Percentiles rank a stretch among this genome's conserved stretches.
phyloP scores from a whole-genome alignment of 495 filamentous ascomycete species.

The Lepraria neglecta region DNA sequence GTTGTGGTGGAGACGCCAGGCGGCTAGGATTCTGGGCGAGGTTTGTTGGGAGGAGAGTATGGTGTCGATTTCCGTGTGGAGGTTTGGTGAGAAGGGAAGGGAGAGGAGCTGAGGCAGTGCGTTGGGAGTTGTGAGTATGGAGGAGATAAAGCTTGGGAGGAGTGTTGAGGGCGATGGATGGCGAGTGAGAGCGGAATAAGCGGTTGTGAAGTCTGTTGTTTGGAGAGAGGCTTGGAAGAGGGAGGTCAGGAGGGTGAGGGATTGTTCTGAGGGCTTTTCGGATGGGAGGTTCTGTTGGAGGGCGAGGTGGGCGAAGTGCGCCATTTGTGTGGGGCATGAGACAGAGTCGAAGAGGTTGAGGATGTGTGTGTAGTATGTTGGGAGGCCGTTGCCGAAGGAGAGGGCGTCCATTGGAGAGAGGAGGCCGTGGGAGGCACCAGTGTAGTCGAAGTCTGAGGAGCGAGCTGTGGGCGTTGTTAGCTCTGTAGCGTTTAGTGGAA shows the following conservation, averaged over 20 bases:
- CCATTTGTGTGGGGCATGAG: slow-evolving; percentile 67
- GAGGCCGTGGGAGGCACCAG: slow-evolving; percentile 51
- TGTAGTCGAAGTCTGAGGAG: slow-evolving; percentile 38
- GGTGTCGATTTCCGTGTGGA: slow-evolving; percentile 71
- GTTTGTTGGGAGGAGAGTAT: slow-evolving; percentile 49
- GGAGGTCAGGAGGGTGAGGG: slow-evolving; percentile 67
- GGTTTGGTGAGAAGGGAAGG: slow-evolving; percentile 68
- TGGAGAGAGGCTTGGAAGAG: slow-evolving; percentile 75
- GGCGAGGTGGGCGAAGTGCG: slow-evolving; percentile 76
- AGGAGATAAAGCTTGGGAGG: slow-evolving; percentile 55
- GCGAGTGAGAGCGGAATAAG: slow-evolving; percentile 68
- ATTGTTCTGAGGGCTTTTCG: slow-evolving; percentile 33
- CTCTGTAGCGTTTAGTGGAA: neutral
- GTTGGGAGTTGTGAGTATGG: slow-evolving; percentile 60
- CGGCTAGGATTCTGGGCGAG: slow-evolving; percentile 79
- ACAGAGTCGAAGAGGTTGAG: slow-evolving; percentile 71
- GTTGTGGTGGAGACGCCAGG: slow-evolving; percentile 74
- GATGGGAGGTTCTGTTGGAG: slow-evolving; percentile 55
- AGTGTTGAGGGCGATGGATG: slow-evolving; percentile 64
- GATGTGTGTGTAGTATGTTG: slow-evolving; percentile 82
- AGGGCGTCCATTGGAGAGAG: slow-evolving; percentile 66
- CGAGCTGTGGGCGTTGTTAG: slow-evolving; percentile 37
- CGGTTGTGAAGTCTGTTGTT: slow-evolving; percentile 70
- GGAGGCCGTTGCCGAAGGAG: slow-evolving; percentile 66
- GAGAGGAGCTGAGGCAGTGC: slow-evolving; percentile 62